A percentile compares a stretch with the other conserved stretches of the same genome.
Evolutionary conservation across 805 yeast species (phyloP).

Genomic region (Saturnispora sanitii): DNA sequence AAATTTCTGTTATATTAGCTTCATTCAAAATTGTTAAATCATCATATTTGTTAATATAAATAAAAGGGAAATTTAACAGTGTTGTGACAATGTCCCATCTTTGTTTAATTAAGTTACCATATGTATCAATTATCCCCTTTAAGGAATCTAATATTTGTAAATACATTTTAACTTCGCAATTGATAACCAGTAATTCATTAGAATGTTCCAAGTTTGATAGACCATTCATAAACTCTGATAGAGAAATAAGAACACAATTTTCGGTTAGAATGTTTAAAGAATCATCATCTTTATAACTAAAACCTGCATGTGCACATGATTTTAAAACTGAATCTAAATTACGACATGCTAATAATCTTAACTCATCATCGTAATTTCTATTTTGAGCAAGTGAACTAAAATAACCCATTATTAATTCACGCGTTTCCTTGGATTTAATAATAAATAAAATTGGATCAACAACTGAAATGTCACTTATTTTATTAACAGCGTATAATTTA

Average conservation of each 20-base stretch:
- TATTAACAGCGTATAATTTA: constrained; percentile 42
- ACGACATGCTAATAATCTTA: constrained; percentile 39
- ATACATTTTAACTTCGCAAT: constrained; percentile 60
- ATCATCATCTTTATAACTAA: constrained; percentile 16
- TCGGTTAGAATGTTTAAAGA: constrained; percentile 29
- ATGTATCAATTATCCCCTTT: constrained; percentile 66
- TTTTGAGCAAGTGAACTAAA: constrained; percentile 37
- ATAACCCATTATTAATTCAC: constrained; percentile 39
- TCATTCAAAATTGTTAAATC: constrained; percentile 18
- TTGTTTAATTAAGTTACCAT: constrained; percentile 47
- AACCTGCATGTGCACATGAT: constrained; percentile 33
- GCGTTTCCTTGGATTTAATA: constrained; percentile 32
- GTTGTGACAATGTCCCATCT: constrained; percentile 67
- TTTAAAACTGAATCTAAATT: constrained; percentile 44
- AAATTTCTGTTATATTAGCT: constrained; percentile 36
- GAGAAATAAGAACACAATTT: constrained; percentile 36
- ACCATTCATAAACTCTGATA: constrained; percentile 35
- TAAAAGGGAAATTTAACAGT: constrained; percentile 53
- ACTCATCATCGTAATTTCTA: constrained; percentile 32
- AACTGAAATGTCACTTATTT: constrained; percentile 41
- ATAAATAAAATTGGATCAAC: constrained; percentile 45
- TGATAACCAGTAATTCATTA: constrained; percentile 35
- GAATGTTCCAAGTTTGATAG: constrained; percentile 32
- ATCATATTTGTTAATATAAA: constrained; percentile 25
- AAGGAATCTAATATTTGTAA: constrained; percentile 52